Percentiles rank a stretch among this genome's conserved stretches.
Evolutionary conservation across 768 basidiomycete genomes (phyloP).

Genomic region (Mycena venus): DNA sequence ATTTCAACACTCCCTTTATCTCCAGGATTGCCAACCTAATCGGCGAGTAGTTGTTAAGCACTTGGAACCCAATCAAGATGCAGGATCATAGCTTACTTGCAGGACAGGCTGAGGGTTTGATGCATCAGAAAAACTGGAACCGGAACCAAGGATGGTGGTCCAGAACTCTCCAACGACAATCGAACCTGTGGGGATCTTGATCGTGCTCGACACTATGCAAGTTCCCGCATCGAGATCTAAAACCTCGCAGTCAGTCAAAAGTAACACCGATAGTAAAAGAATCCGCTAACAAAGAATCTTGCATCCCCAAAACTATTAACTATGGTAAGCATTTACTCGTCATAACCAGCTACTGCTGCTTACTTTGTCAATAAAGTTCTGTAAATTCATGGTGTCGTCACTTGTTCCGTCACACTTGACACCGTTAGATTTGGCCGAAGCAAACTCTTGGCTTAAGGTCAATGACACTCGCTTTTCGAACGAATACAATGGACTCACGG

Average conservation of each 20-base stretch:
- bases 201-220: conserved; percentile 41
- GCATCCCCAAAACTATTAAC: conserved; percentile 55
- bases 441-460: conserved; percentile 49
- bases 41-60: neutral
- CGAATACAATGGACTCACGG: neutral
- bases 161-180: conserved; percentile 48
- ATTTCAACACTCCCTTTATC: conserved; percentile 53
- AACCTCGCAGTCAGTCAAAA: neutral
- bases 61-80: neutral
- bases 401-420: conserved; percentile 65
- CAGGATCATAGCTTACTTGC: neutral
- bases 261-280: neutral
- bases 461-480: neutral
- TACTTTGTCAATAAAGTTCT: conserved; percentile 40
- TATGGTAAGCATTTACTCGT: neutral
- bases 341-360: neutral
- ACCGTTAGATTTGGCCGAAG: conserved; percentile 63
- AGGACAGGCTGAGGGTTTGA: conserved; percentile 14
- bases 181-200: conserved; percentile 47
- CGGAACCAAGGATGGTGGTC: conserved; percentile 39
- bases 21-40: conserved; percentile 40
- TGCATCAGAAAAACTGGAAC: conserved; percentile 11
- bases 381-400: conserved; percentile 50
- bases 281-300: conserved; percentile 58
- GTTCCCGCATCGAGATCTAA: conserved; percentile 60